These are phyloP conservation scores for Daphne laureola DNA, from an alignment of 441 rosid genomes.

Conservation along the genomic window DNA sequence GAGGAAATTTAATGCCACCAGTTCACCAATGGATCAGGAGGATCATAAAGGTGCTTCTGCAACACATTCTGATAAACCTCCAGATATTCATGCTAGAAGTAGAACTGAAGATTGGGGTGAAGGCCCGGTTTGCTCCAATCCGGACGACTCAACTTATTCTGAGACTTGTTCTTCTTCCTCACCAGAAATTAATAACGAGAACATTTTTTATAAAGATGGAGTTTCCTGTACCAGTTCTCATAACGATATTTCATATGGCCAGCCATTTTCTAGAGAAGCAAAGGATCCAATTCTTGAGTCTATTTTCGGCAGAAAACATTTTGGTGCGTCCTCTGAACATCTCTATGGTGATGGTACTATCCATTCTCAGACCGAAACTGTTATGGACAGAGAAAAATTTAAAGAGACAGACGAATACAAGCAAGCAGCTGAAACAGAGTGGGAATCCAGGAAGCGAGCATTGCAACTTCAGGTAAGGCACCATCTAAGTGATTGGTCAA, in stretches of 20 bases:
- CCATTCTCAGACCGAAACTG: conserved; percentile 27
- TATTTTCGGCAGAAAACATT: conserved; percentile 11
- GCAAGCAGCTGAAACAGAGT: conserved; percentile 69
- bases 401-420: conserved; percentile 81
- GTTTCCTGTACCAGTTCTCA: conserved; percentile 1
- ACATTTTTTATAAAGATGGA: neutral
- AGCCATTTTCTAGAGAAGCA: conserved; percentile 17
- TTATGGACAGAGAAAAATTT: conserved; percentile 63
- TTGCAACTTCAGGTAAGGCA: conserved; percentile 59
- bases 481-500: neutral
- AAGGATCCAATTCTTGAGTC: conserved; percentile 17
- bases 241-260: conserved; percentile 19
- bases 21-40: conserved; percentile 19
- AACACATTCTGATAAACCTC: conserved; percentile 16
- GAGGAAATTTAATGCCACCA: conserved; percentile 28
- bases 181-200: conserved; percentile 10
- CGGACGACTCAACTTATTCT: conserved; percentile 7
- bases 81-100: conserved; percentile 16
- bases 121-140: conserved; percentile 16
- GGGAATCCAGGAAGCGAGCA: conserved; percentile 68
- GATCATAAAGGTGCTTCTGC: conserved; percentile 32
- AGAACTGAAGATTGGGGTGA: conserved; percentile 17
- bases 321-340: conserved; percentile 10
- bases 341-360: conserved; percentile 12
- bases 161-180: conserved; percentile 8